Evolutionary conservation across 2,329 filamentous ascomycete genomes (phyloP), one percentile per base, ranked within the genome.

Genomic region (Colletotrichum sojae): DNA sequence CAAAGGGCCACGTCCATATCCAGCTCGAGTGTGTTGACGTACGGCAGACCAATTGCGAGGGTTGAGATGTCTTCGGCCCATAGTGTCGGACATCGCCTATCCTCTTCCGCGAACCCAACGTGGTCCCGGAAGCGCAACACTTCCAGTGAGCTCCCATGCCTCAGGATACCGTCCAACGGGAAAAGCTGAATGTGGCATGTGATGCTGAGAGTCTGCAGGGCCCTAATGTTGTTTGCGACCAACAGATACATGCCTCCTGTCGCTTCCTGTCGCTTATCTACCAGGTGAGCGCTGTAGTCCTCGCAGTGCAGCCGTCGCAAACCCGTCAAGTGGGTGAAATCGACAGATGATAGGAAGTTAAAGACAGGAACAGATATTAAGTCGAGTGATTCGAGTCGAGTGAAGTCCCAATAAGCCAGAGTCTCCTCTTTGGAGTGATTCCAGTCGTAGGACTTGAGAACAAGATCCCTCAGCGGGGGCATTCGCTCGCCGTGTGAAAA

Each of bases 361-460:
- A 77, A 80, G 13, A 83, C 71, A 1, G 85, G 84, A 5, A 86
- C 82, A 27, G 82, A 81, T 27, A 83, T 71, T 40, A 86, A 76
- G 36, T 80, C 75, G 8, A 87, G 77, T 2, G 76, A 78, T 22
- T 76, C 74, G 31, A 87, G 77, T n/a, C 71, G 71, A 5, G 82
- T 82, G 69, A 87, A 81, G 72, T 85, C 79, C 84, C 84, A 87
- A 65, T 86, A 83, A 18, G 68, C 71, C 1, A 65, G 71, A 5
- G 84, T 83, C 4, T 80, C 79, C 3, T 78, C 75, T 0, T 72
- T 55, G 1, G 75, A 75, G 70, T 87, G 85, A 10, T 79, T 75
- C 85, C 85, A 86, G 75, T 86, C 82, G 70, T 87, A 87, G 2
- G 82, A 85, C 56, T 79, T 80, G 45, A 87, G 74, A 1, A 73